Base-by-base conservation (phyloP, 1,284 basidiomycete species). In the Taiwanofungus camphoratus region DNA sequence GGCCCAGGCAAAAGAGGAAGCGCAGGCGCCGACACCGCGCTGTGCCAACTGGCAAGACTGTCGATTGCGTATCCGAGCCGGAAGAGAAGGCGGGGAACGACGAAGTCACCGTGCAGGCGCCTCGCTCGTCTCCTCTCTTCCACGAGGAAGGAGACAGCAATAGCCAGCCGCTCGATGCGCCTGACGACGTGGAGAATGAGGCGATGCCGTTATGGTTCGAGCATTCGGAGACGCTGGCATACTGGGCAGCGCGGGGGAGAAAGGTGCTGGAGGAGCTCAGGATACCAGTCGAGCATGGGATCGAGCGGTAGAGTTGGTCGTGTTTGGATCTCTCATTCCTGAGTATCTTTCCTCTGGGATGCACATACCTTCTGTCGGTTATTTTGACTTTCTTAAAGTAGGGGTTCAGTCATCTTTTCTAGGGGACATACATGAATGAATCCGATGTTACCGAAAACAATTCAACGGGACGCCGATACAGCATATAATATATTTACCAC, bases 201-300 rank as follows among this genome's bases (percentile, higher is more conserved):
- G 41, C 24, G 16, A 32, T 36, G 16, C 42, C 46, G 39, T 65
- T 77, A 57, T 87, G 83, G 82, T 85, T 79, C 49, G 72, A 78
- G 35, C 60, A 79, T 38, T 39, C 59, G 8, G 53, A 46, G 15
- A 65, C 67, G 6, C 42, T 76, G 42, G 44, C 41, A 9, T 67
- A 69, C 50, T 87, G 83, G 83, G 73, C 70, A 1, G 51, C 48
- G 21, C 59, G 63, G 19, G 84, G 83, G 2, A 63, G 70, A 16
- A 52, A 49, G 33, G 74, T 74, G n/a, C 56, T 82, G 46, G 56
- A 60, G 8, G 63, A 58, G 46, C 52, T 85, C 35, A 70, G 65
- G 2, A 75, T 87, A 31, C 61, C 66, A n/a, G 55, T 71, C 5
- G 59, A 62, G 29, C 68, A 70, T 56, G 73, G 75, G 15, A 49